Base-by-base conservation (phyloP, 345 rosid species). In the Microthlaspi erraticum region DNA sequence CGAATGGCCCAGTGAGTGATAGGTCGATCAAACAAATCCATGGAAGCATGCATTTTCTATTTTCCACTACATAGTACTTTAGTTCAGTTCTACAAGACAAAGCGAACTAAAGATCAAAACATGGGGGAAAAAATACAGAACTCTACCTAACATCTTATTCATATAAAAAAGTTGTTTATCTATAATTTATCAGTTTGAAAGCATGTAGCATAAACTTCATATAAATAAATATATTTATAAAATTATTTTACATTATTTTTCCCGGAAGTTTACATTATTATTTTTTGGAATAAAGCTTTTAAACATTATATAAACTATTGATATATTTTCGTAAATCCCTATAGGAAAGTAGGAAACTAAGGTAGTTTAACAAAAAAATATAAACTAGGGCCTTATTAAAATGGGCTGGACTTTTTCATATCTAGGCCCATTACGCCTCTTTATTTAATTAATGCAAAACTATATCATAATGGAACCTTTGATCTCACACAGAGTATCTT, bases 391-490 rank as follows among this genome's bases (percentile, higher is more conserved):
- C 38, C 64, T 20, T n/a, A 29, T 33, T 29, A 17, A 10, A 31
- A 20, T 6, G 34, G 39, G 54, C 57, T 48, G 19, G 45, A 14
- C 53, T 33, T 54, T 64, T 38, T 26, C 14, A 38, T 29, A 46
- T 13, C 36, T 36, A 64, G 38, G 71, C 66, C 71, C 67, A 70
- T 26, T 26, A 26, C 29, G 29, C 29, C 29, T 5, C 29, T 3
- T 26, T 26, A 26, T 2, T 26, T 26, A 26, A 26, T 26, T 26
- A 26, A 26, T 5, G 4, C 60, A 70, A 60, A 48, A 26, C 60
- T 51, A 71, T 60, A 26, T 5, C 23, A 61, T 71, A 38, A 34
- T 32, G 41, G 69, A 72, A 54, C 26, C 65, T 63, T 42, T 31
- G 10, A 33, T 0, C 2, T 34, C 52, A 4, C 2, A 0, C n/a